phyloP scores from a whole-genome alignment of 2,329 filamentous ascomycete genomes.

The Apiospora sp. region DNA sequence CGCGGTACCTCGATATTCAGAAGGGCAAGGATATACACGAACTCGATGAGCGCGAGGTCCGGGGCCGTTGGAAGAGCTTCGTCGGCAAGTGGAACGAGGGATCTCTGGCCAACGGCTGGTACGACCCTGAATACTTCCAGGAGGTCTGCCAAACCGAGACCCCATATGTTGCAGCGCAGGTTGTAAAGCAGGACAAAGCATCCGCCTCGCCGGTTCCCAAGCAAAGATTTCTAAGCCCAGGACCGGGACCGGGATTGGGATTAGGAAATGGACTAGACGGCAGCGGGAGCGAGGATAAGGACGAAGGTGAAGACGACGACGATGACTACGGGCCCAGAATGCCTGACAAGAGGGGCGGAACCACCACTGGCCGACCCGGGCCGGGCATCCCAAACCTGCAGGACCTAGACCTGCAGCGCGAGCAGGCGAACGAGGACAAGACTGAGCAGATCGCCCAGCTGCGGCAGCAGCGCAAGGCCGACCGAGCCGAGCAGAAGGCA shows the following conservation, averaged over 20 bases:
- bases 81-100: conserved; percentile 89
- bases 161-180: conserved; percentile 8
- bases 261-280: background rate
- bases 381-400: conserved; percentile 74
- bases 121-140: conserved; percentile 77
- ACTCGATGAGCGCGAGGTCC: conserved; percentile 77
- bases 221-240: background rate
- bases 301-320: conserved; percentile 53
- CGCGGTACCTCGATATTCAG: conserved; percentile 86
- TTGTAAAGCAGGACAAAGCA: background rate
- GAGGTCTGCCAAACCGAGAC: conserved; percentile 36
- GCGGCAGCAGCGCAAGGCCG: conserved; percentile 67
- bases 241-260: background rate
- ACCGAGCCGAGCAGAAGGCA: conserved; percentile 73
- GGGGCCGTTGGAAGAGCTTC: conserved; percentile 94
- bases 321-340: conserved; percentile 63
- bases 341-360: conserved; percentile 35
- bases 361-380: conserved; percentile 47
- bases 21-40: conserved; percentile 76
- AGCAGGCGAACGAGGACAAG: conserved; percentile 58
- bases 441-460: conserved; percentile 57
- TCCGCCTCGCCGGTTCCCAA: background rate
- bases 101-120: conserved; percentile 91
- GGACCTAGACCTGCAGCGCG: conserved; percentile 72
- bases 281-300: conserved; percentile 42